Base-by-base conservation (phyloP, 192 early-diverging fungal genomes). In the Podila epigama region DNA sequence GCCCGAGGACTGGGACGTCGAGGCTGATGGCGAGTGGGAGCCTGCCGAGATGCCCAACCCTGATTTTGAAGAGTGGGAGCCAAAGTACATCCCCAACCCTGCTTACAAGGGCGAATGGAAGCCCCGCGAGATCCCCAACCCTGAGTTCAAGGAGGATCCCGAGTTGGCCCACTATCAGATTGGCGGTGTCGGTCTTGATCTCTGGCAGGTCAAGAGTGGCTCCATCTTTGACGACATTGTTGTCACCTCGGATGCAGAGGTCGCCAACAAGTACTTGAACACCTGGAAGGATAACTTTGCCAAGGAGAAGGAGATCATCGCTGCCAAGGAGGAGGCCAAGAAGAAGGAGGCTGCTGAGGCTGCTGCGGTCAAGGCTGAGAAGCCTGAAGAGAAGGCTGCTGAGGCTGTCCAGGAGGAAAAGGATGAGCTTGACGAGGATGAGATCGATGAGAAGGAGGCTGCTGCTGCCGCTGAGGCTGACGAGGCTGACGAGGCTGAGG, bases 11-110 rank as follows among this genome's bases (percentile, higher is more conserved):
- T 96, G 94, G 93, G 90, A 93, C 63, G 93, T 94, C 66, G 95
- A 97, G 58, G 91, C 93, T 85, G 95, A 98, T 80, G 96, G 96
- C 62, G 95, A 95, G 32, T 98, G 95, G 95, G 91, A 91, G 75
- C 86, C 96, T 20, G 95, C 96, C 22, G 73, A 87, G 56, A 79
- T 96, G 39, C 68, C 89, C 52, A 97, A 96, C 87, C 94, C 95
- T 51, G 90, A 91, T 31, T 96, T 86, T 79, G 84, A 86, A 70
- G 77, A 84, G 69, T 98, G 96, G 96, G 84, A 82, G 69, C 80
- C 89, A 39, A 91, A 91, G 42, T 73, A 80, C 78, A 96, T 93
- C 65, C 75, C 85, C 58, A 97, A 98, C 86, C 95, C 95, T 51
- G 87, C 84, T 41, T 97, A 94, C 89, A 93, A 96, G 86, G 96